phyloP scores from a whole-genome alignment of 2,329 filamentous ascomycete genomes.

The Dendryphion nanum region DNA sequence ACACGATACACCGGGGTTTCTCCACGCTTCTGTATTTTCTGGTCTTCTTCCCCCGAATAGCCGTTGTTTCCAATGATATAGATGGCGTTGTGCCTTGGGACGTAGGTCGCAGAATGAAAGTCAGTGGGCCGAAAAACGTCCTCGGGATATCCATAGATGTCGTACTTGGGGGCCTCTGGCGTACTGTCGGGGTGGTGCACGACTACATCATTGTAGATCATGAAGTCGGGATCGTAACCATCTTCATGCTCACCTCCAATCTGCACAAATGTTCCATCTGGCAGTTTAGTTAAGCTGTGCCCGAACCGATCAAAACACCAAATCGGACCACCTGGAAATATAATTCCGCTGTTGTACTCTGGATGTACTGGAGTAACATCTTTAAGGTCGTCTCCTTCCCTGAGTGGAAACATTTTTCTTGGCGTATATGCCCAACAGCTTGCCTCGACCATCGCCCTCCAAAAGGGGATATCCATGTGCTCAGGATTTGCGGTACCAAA shows the following conservation, averaged over 20 bases:
- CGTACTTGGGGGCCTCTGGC: background rate
- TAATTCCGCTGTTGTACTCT: background rate
- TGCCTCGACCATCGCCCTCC: constrained; percentile 7
- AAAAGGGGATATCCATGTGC: constrained; percentile 6
- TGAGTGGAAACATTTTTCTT: background rate
- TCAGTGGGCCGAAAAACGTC: constrained; percentile 8
- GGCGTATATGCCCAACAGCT: background rate
- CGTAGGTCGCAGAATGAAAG: constrained; percentile 7
- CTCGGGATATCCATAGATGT: constrained; percentile 8
- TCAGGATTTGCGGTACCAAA: constrained; percentile 8
- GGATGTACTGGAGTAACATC: background rate
- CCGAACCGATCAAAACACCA: constrained; percentile 5
- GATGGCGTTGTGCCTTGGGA: constrained; percentile 2
- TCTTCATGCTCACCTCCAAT: constrained; percentile 10
- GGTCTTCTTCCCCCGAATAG: background rate
- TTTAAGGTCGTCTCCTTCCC: background rate
- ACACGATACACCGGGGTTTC: constrained; percentile 6
- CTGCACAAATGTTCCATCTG: constrained; percentile 5
- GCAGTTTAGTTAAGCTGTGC: constrained; percentile 4
- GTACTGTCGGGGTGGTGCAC: constrained; percentile 1
- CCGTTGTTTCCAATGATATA: constrained; percentile 6
- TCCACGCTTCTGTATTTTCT: background rate
- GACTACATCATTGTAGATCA: constrained; percentile 10
- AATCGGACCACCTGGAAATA: too few species aligned
- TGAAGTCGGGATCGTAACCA: constrained; percentile 8